These are phyloP conservation scores for Cantharellus cinnabarinus DNA, from an alignment of 768 basidiomycete species.

Conservation along the genomic window DNA sequence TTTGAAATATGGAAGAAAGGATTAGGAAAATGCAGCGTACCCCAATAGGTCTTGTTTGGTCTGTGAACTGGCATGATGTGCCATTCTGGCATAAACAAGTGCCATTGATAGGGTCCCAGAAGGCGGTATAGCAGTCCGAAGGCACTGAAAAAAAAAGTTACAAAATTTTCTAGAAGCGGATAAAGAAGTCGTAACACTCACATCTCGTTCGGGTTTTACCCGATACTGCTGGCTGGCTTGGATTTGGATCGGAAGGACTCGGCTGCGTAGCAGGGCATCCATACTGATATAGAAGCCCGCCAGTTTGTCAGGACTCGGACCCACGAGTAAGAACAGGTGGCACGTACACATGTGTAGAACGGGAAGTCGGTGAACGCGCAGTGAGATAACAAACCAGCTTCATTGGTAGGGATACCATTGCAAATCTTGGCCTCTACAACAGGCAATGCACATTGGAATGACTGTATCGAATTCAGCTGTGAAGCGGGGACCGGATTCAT, in stretches of 20 bases:
- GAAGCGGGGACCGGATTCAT: slow-evolving; percentile 43
- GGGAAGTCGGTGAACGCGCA: slow-evolving; percentile 59
- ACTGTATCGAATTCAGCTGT: slow-evolving; percentile 30
- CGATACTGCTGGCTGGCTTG: slow-evolving; percentile 30
- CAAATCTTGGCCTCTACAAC: slow-evolving; percentile 38
- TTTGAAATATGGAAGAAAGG: background rate
- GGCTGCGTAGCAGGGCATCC: slow-evolving; percentile 43
- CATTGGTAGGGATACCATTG: slow-evolving; percentile 54
- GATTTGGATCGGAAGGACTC: slow-evolving; percentile 41
- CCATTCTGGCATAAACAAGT: slow-evolving; percentile 38
- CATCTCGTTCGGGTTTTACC: slow-evolving; percentile 33
- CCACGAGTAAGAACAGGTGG: background rate
- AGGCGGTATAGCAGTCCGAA: slow-evolving; percentile 51
- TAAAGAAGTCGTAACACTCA: slow-evolving; percentile 18
- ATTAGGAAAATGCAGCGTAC: slow-evolving; percentile 19
- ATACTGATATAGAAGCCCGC: slow-evolving; percentile 26
- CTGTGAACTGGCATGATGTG: slow-evolving; percentile 36
- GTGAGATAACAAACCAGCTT: slow-evolving; percentile 37
- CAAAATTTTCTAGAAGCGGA: background rate
- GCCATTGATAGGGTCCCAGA: slow-evolving; percentile 59
- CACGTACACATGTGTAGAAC: slow-evolving; percentile 50
- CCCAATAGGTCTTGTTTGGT: slow-evolving; percentile 42
- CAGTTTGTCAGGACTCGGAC: background rate
- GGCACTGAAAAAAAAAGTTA: slow-evolving; percentile 25
- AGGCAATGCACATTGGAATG: slow-evolving; percentile 46